Evolutionary conservation across 1,284 basidiomycete species (phyloP).

Genomic region (Melampsora larici-populina): DNA sequence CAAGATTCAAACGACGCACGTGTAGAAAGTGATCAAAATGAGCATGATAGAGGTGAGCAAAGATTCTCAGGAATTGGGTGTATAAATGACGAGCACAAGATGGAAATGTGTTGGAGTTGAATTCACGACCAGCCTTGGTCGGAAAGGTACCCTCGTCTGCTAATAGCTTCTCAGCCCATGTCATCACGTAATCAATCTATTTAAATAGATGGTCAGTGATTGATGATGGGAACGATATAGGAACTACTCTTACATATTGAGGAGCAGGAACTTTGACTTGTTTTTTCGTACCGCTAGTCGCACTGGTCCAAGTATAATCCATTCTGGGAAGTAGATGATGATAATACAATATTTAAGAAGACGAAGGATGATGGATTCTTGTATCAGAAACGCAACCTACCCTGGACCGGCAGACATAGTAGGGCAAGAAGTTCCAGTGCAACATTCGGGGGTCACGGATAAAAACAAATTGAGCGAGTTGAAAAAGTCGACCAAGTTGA

Average conservation of each 20-base stretch:
- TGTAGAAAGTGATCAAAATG: conserved; percentile 43
- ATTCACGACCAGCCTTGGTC: conserved; percentile 75
- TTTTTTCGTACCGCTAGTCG: conserved; percentile 74
- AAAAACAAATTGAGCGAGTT: conserved; percentile 97
- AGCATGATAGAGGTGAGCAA: conserved; percentile 43
- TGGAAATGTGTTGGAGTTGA: conserved; percentile 40
- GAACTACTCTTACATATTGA: conserved; percentile 62
- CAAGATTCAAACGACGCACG: conserved; percentile 2
- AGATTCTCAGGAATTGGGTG: conserved; percentile 41
- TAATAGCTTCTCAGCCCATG: conserved; percentile 90
- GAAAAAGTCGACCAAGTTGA: conserved; percentile 69
- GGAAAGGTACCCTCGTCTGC: conserved; percentile 92
- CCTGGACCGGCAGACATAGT: conserved; percentile 87
- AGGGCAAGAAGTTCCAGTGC: conserved; percentile 81
- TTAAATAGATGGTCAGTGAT: not conserved
- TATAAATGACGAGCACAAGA: conserved; percentile 36
- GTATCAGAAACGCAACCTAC: conserved; percentile 59
- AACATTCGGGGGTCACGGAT: conserved; percentile 89
- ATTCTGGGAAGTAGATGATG: conserved; percentile 60
- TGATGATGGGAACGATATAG: not conserved
- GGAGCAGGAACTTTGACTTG: conserved; percentile 89
- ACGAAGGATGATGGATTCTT: not conserved
- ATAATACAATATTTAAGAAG: not conserved
- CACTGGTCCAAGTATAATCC: conserved; percentile 92
- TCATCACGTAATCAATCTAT: conserved; percentile 93